Percentiles rank a stretch among this genome's conserved stretches.
phyloP scores from a whole-genome alignment of 75 land plant species.

The Chamaecyparis obtusa region DNA sequence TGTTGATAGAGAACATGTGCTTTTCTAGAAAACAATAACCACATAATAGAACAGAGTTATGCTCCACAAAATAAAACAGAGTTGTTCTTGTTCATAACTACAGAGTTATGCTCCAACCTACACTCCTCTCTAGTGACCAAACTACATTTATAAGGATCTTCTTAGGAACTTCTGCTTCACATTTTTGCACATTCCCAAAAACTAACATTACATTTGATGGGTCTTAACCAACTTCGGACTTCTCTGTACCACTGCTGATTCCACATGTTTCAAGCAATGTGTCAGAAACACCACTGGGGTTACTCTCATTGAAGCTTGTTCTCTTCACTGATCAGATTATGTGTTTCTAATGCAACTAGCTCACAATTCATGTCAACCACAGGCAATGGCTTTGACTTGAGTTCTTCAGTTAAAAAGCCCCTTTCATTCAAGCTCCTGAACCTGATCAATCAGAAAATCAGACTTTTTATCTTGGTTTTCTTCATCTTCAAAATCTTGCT shows the following conservation, averaged over 20 bases:
- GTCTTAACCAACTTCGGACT: background rate
- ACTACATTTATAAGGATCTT: no score
- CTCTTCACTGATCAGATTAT: background rate
- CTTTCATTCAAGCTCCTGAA: background rate
- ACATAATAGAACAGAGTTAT: no score
- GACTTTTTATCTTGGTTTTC: background rate
- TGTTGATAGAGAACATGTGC: no score
- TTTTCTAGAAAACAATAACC: no score
- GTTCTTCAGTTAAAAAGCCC: background rate
- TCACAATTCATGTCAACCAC: background rate
- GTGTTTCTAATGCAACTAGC: background rate
- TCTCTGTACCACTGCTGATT: background rate
- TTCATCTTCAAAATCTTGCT: background rate
- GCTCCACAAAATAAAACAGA: no score
- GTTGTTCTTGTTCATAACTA: no score
- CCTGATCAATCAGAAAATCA: background rate
- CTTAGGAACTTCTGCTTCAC: constrained; percentile 6
- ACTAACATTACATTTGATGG: background rate
- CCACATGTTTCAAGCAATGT: background rate
- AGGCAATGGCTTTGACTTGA: background rate
- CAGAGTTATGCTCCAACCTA: no score
- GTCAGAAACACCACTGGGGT: background rate
- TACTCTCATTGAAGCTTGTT: background rate
- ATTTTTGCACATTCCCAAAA: background rate
- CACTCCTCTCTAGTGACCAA: no score